Evolutionary conservation across 2,329 filamentous ascomycete species (phyloP).

Genomic region (Trichoderma breve): DNA sequence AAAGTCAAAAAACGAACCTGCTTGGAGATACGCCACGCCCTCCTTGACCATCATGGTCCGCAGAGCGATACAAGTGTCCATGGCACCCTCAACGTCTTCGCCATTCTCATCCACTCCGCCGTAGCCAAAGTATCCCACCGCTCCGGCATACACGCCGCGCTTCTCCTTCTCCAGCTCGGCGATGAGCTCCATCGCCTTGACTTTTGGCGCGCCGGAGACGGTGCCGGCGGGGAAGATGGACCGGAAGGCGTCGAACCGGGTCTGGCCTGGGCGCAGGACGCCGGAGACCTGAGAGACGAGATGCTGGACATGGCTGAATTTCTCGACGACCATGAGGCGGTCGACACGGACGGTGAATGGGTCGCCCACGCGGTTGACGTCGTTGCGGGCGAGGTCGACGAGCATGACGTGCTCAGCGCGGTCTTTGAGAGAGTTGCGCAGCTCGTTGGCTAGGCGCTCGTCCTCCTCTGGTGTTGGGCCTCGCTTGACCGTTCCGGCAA

Average conservation of each 20-base stretch:
- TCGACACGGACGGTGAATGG: slow-evolving; percentile 87
- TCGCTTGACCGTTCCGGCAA: slow-evolving; percentile 90
- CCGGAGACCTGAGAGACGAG: slow-evolving; percentile 94
- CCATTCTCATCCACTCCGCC: slow-evolving; percentile 66
- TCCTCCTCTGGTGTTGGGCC: slow-evolving; percentile 81
- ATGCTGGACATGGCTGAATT: slow-evolving; percentile 96
- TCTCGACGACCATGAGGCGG: slow-evolving; percentile 88
- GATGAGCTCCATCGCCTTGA: slow-evolving; percentile 95
- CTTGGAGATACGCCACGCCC: slow-evolving; percentile 85
- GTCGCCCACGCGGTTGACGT: slow-evolving; percentile 93
- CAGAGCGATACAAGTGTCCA: slow-evolving; percentile 82
- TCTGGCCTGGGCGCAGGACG: slow-evolving; percentile 76
- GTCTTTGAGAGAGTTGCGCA: slow-evolving; percentile 77
- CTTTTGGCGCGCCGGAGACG: slow-evolving; percentile 92
- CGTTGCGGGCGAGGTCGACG: slow-evolving; percentile 92
- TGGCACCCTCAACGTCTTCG: slow-evolving; percentile 69
- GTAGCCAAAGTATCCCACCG: slow-evolving; percentile 96
- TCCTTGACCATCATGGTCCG: slow-evolving; percentile 95
- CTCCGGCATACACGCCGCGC: slow-evolving; percentile 90
- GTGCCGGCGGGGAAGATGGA: slow-evolving; percentile 97
- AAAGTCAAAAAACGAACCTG: slow-evolving; percentile 42
- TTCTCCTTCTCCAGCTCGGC: slow-evolving; percentile 93
- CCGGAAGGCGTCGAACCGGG: slow-evolving; percentile 91
- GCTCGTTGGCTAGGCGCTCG: slow-evolving; percentile 70
- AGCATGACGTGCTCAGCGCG: slow-evolving; percentile 56